Evolutionary conservation across 2,329 filamentous ascomycete species (phyloP).

Genomic region (Fusarium xylarioides): DNA sequence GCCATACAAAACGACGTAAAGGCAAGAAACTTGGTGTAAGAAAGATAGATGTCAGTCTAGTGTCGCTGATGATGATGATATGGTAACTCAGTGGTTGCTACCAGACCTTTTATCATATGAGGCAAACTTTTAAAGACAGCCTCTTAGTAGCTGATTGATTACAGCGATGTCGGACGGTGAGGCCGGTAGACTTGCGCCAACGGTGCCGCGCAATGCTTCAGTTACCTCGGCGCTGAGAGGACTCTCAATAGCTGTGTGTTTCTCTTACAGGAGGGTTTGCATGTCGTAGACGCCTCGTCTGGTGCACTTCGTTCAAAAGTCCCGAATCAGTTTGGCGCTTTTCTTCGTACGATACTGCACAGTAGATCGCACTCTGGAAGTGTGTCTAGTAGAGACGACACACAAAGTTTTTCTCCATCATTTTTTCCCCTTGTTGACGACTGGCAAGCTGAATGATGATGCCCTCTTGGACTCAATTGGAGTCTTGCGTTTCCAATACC

Average conservation of each 20-base stretch:
- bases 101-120: conserved; percentile 18
- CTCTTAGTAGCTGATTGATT: conserved; percentile 4
- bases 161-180: conserved; percentile 42
- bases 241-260: conserved; percentile 25
- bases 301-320: conserved; percentile 23
- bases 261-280: conserved; percentile 31
- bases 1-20: neutral
- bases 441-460: conserved; percentile 16
- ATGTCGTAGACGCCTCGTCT: conserved; percentile 31
- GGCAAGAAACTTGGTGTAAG: conserved; percentile 1
- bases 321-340: conserved; percentile 17
- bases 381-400: conserved; percentile 5
- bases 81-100: conserved; percentile 20
- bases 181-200: conserved; percentile 32
- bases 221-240: conserved; percentile 22
- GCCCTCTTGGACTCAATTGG: neutral
- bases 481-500: neutral
- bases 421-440: neutral
- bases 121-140: neutral
- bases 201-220: conserved; percentile 27
- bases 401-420: conserved; percentile 14
- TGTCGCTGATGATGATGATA: conserved; percentile 20
- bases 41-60: conserved; percentile 8
- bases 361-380: conserved; percentile 23
- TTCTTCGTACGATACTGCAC: conserved; percentile 12